These are phyloP conservation scores for Trichophyton rubrum DNA, from an alignment of 2,329 filamentous ascomycete genomes.

Conservation along the genomic window DNA sequence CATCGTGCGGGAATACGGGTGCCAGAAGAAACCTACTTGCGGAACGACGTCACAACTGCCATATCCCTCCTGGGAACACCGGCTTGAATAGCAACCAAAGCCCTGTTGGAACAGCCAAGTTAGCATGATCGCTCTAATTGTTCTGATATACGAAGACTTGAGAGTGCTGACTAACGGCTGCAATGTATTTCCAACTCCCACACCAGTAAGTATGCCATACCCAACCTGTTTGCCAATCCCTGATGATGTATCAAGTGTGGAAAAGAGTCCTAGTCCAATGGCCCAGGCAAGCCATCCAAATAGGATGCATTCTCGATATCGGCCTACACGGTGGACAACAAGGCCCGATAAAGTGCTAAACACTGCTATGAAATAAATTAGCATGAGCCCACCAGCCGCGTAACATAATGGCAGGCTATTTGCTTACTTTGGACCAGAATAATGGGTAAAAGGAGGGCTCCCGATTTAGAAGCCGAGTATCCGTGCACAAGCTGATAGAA, in stretches of 20 bases:
- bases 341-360: constrained; percentile 42
- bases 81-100: constrained; percentile 30
- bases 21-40: constrained; percentile 18
- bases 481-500: constrained; percentile 47
- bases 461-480: constrained; percentile 36
- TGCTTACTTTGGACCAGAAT: constrained; percentile 2
- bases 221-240: constrained; percentile 44
- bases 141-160: not conserved
- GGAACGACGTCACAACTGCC: constrained; percentile 30
- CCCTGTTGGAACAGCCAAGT: not conserved
- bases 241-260: constrained; percentile 38
- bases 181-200: constrained; percentile 42
- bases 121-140: not conserved
- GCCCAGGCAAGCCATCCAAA: constrained; percentile 43
- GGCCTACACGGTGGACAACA: constrained; percentile 41
- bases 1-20: not conserved
- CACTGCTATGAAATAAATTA: constrained; percentile 29
- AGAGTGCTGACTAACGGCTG: constrained; percentile 27
- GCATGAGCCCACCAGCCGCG: not conserved
- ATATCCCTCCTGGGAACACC: constrained; percentile 29
- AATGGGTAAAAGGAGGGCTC: constrained; percentile 40
- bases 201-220: constrained; percentile 41
- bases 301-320: constrained; percentile 44
- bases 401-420: not conserved
- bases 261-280: constrained; percentile 41